Base-by-base conservation (phyloP, 495 filamentous ascomycete species). In the Xylaria curta region DNA sequence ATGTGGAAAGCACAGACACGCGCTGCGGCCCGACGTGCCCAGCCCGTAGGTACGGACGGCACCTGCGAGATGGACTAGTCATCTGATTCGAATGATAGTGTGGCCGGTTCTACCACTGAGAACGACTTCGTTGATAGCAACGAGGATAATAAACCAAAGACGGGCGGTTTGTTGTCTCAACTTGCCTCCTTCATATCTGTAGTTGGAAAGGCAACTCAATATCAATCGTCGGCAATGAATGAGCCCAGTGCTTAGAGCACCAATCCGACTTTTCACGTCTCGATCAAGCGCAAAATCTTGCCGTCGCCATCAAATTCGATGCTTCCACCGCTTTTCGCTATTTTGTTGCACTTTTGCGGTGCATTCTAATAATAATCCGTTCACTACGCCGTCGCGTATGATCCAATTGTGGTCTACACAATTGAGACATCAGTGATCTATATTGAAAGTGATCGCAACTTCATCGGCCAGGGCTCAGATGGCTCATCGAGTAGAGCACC, bases 221-320 rank as follows among this genome's bases (percentile, higher is more conserved):
- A 38, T 38, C 8, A 60, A 10, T 38, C 56, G 17, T 21, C 31
- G 2, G 28, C 17, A 21, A n/a, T 60, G 56, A 60, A 60, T 38
- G 17, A 10, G 33, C 53, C 26, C 13, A 31, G 53, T 13, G 53
- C 53, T 3, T 36, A 38, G 3, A 21, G n/a, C 56, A 60, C 3
- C 15, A 17, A 13, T 31, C n/a, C 19, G 2, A 33, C 15, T 13
- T 58, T 13, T 28, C 54, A 33, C 54, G 17, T 58, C 54, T 58
- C 31, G 26, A 59, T 60, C 31, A n/a, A 60, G 24, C 56, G 31
- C 58, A 60, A 60, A 63, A 63, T 42, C 38, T 63, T n/a, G 28
- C 60, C 24, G n/a, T 26, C 59, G 10, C 19, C 42, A 21, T 42
- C 5, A 8, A 61, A n/a, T n/a, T 42, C n/a, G 36, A 26, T n/a